Percentiles rank a stretch among this genome's conserved stretches.
Evolutionary conservation across 768 basidiomycete species (phyloP).

Genomic region (Auricularia sp.): DNA sequence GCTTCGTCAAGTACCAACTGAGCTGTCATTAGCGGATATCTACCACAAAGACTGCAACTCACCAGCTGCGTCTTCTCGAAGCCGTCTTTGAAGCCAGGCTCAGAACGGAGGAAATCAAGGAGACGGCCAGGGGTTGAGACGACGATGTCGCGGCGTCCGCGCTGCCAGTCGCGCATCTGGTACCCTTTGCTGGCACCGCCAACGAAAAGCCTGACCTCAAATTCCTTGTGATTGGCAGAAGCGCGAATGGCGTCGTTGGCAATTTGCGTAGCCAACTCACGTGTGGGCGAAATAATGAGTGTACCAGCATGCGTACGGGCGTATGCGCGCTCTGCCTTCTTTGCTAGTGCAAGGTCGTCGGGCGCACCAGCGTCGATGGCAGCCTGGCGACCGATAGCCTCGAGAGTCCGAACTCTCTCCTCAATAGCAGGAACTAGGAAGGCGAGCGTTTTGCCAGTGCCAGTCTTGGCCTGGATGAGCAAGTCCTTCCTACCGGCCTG

Average conservation of each 20-base stretch:
- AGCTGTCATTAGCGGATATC: constrained; percentile 2
- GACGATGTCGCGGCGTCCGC: constrained; percentile 63
- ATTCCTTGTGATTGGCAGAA: constrained; percentile 45
- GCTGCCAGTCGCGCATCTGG: constrained; percentile 61
- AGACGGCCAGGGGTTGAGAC: constrained; percentile 88
- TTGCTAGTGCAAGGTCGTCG: constrained; percentile 20
- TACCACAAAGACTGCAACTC: constrained; percentile 16
- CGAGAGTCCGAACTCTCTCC: constrained; percentile 52
- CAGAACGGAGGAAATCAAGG: constrained; percentile 55
- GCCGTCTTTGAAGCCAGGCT: constrained; percentile 42
- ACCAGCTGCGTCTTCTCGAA: constrained; percentile 51
- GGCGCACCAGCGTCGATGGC: constrained; percentile 32
- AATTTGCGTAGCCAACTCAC: constrained; percentile 85
- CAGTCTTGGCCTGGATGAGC: constrained; percentile 79
- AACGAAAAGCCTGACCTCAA: constrained; percentile 64
- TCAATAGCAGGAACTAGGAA: constrained; percentile 85
- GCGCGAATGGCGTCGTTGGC: constrained; percentile 71
- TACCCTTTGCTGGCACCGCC: constrained; percentile 59
- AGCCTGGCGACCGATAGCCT: constrained; percentile 31
- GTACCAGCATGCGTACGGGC: constrained; percentile 48
- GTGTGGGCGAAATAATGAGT: constrained; percentile 79
- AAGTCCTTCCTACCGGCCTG: constrained; percentile 42
- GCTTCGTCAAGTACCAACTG: constrained; percentile 89
- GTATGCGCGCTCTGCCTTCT: constrained; percentile 26
- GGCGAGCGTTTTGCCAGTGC: constrained; percentile 81